Conservation (phyloP, 2,329 filamentous ascomycete species). For the Fusarium sp. region DNA sequence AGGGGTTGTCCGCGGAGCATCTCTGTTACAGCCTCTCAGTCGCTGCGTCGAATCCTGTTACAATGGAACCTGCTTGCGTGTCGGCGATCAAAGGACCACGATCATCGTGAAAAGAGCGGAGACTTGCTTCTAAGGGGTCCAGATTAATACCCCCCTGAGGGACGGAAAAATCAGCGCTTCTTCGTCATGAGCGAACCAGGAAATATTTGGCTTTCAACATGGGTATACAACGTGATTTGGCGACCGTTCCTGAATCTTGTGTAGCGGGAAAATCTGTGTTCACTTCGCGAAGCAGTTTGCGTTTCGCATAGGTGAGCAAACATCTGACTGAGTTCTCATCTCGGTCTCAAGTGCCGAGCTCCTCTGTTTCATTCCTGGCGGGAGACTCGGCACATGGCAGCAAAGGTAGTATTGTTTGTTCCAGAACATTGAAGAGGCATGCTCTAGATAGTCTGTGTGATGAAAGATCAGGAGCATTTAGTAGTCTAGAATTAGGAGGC, state of each 20-base stretch:
- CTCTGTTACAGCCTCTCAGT: slow-evolving; percentile 22
- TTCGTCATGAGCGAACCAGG: slow-evolving; percentile 8
- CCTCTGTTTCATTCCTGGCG: neutral
- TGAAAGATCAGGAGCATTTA: neutral
- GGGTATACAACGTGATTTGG: neutral
- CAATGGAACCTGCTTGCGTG: slow-evolving; percentile 35
- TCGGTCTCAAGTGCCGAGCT: slow-evolving; percentile 15
- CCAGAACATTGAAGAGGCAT: neutral
- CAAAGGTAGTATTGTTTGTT: neutral
- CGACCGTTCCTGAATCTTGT: slow-evolving; percentile 4
- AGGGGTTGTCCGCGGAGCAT: slow-evolving; percentile 21
- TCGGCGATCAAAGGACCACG: slow-evolving; percentile 5
- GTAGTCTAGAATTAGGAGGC: neutral
- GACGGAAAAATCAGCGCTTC: neutral
- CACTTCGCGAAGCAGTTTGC: slow-evolving; percentile 10
- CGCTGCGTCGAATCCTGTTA: slow-evolving; percentile 6
- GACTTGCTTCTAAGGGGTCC: slow-evolving; percentile 8
- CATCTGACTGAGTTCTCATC: neutral
- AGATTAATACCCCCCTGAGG: slow-evolving; percentile 13
- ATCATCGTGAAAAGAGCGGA: slow-evolving; percentile 16
- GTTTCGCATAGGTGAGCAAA: slow-evolving; percentile 20
- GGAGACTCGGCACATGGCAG: neutral
- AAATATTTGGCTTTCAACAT: slow-evolving; percentile 17
- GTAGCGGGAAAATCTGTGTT: slow-evolving; percentile 1
- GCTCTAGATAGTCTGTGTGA: neutral